Evolutionary conservation across 2,329 filamentous ascomycete genomes (phyloP).

Genomic region (Talaromyces sp.): DNA sequence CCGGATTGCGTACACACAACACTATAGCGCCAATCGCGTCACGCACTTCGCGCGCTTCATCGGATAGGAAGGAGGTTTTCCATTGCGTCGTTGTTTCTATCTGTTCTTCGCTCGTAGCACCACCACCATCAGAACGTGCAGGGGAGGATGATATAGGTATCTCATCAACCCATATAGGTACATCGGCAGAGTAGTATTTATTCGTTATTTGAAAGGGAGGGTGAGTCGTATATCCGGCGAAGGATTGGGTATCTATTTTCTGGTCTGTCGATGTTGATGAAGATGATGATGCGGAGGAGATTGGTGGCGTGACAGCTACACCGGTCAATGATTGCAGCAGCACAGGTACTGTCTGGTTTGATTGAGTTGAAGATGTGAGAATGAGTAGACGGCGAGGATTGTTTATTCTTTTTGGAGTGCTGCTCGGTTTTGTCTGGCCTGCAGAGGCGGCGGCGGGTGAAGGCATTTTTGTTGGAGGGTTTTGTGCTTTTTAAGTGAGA

Average conservation of each 20-base stretch:
- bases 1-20: slow-evolving; percentile 32
- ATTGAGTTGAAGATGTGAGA: slow-evolving; percentile 34
- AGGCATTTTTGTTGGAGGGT: background rate
- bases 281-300: slow-evolving; percentile 10
- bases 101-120: background rate
- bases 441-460: background rate
- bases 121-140: background rate
- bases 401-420: slow-evolving; percentile 25
- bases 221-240: slow-evolving; percentile 45
- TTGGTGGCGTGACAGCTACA: slow-evolving; percentile 22
- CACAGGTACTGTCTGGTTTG: slow-evolving; percentile 31
- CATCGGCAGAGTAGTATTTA: slow-evolving; percentile 41
- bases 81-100: slow-evolving; percentile 25
- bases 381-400: slow-evolving; percentile 41
- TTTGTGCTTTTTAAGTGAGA: too few species aligned
- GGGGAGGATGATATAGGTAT: slow-evolving; percentile 25
- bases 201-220: slow-evolving; percentile 37
- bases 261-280: background rate
- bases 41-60: slow-evolving; percentile 40
- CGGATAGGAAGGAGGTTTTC: slow-evolving; percentile 38
- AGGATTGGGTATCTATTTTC: slow-evolving; percentile 21
- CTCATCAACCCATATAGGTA: slow-evolving; percentile 46
- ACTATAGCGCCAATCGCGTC: slow-evolving; percentile 42
- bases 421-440: slow-evolving; percentile 7
- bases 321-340: slow-evolving; percentile 36